A percentile compares a stretch with the other conserved stretches of the same genome.
phyloP scores from a whole-genome alignment of 495 filamentous ascomycete species.

The Penicillium malachiteum region DNA sequence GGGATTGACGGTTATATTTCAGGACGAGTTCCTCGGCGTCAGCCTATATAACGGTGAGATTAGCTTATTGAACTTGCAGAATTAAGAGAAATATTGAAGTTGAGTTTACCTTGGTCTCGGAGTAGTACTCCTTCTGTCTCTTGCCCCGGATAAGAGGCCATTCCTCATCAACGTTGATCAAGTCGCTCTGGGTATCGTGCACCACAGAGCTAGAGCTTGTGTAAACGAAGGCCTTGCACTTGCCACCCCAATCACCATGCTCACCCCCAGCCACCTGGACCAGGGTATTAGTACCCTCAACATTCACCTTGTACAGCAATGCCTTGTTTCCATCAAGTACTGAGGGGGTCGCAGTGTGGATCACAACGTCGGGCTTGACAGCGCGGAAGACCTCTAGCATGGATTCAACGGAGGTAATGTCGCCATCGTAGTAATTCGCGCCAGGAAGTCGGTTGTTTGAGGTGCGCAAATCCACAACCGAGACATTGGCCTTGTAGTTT shows the following conservation, averaged over 20 bases:
- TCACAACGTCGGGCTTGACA: slow-evolving; percentile 81
- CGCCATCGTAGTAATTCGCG: slow-evolving; percentile 77
- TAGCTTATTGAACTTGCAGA: neutral
- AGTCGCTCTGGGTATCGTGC: slow-evolving; percentile 73
- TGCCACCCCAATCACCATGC: slow-evolving; percentile 53
- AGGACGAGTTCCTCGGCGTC: slow-evolving; percentile 84
- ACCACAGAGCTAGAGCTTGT: slow-evolving; percentile 89
- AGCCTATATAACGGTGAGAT: slow-evolving; percentile 50
- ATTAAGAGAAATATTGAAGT: neutral
- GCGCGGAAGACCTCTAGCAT: slow-evolving; percentile 65
- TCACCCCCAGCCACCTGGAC: slow-evolving; percentile 71
- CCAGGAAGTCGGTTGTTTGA: slow-evolving; percentile 70
- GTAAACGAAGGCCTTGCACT: slow-evolving; percentile 90
- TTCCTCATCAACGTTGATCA: slow-evolving; percentile 87
- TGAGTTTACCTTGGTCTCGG: slow-evolving; percentile 72
- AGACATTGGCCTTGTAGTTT: slow-evolving; percentile 55
- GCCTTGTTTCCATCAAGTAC: slow-evolving; percentile 49
- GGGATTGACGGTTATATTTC: slow-evolving; percentile 72
- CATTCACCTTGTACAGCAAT: slow-evolving; percentile 73
- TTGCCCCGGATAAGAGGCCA: slow-evolving; percentile 74
- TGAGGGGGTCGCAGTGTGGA: slow-evolving; percentile 87
- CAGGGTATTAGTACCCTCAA: slow-evolving; percentile 79
- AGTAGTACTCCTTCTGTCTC: slow-evolving; percentile 84
- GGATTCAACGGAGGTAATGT: slow-evolving; percentile 73
- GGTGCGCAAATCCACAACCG: slow-evolving; percentile 84